These are phyloP conservation scores for Endoconidiophora laricicola DNA, from an alignment of 2,329 filamentous ascomycete species.

Conservation along the genomic window DNA sequence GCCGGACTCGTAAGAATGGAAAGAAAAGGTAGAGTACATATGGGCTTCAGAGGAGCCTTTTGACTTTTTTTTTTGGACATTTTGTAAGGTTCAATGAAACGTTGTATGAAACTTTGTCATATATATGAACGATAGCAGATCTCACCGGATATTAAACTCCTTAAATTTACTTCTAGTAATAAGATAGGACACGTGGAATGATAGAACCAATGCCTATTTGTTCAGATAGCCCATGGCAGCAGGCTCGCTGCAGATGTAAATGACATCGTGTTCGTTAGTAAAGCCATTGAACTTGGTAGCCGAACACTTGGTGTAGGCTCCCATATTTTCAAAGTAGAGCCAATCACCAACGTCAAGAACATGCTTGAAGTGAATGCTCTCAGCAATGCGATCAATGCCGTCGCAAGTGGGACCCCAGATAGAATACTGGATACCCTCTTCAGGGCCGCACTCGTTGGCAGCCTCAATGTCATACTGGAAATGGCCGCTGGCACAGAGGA, in stretches of 20 bases:
- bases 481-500: slow-evolving; percentile 47
- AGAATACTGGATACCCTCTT: slow-evolving; percentile 58
- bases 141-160: background rate
- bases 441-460: slow-evolving; percentile 26
- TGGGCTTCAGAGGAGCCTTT: no score
- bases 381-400: slow-evolving; percentile 85
- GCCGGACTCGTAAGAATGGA: background rate
- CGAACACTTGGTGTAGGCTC: slow-evolving; percentile 95
- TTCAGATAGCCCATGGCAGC: slow-evolving; percentile 53
- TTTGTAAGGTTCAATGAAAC: no score
- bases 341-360: slow-evolving; percentile 85
- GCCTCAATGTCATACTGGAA: slow-evolving; percentile 40
- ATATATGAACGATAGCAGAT: background rate
- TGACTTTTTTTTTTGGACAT: no score
- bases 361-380: slow-evolving; percentile 60
- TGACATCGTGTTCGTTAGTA: slow-evolving; percentile 75
- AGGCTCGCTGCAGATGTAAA: slow-evolving; percentile 89
- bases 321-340: slow-evolving; percentile 98
- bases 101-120: no score
- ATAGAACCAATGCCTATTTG: background rate
- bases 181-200: background rate
- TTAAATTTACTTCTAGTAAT: background rate
- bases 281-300: slow-evolving; percentile 98
- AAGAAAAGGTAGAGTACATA: slow-evolving; percentile 7
- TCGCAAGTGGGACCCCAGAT: slow-evolving; percentile 98